Base-by-base conservation (phyloP, 1,284 basidiomycete species). In the Naganishia sp. region DNA sequence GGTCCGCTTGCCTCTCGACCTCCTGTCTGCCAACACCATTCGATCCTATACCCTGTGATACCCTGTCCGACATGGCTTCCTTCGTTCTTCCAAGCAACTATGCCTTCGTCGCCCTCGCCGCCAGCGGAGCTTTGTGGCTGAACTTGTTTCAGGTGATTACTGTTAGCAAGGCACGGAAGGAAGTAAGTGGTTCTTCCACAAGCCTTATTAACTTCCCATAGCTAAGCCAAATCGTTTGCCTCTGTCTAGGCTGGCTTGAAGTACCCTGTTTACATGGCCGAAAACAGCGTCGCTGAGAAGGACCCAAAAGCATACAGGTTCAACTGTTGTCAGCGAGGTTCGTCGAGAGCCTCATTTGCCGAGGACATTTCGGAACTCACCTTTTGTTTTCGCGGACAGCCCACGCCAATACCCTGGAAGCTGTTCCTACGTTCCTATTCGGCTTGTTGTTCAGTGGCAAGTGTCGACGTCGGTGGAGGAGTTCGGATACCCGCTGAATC, bases 381-480 rank as follows among this genome's bases (percentile, higher is more conserved):
- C 11, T 6, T 39, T 15, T 21, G 6, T 21, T n/a, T 46, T 35
- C 47, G 28, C 42, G 23, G n/a, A 18, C 15, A 63, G 68, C 68
- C 11, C 68, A 74, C 55, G 72, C 71, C 21, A 71, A 71, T 45
- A 69, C 73, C 25, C 54, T 73, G 52, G 72, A 72, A 28, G 55
- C 69, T 18, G 47, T 71, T 6, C 65, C 73, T 25, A 67, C 68
- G 10, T 72, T 71, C 67, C 63, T 75, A 18, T 71, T 74, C 50
- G 72, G 71, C 18, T 52, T 75, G 47, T 64, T 75, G 10, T 73
- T 69, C 50, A 69, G 73, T 43, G 73, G 65, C 62, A 62, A 21
- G 51, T 43, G 11, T 49, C 43, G 11, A 23, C 5, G 21, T 31
- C 17, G 10, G 23, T 25, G 32, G 17, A n/a, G 18, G 17, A n/a